Conservation (phyloP, 2,329 filamentous ascomycete species). For the Diaporthe eres region DNA sequence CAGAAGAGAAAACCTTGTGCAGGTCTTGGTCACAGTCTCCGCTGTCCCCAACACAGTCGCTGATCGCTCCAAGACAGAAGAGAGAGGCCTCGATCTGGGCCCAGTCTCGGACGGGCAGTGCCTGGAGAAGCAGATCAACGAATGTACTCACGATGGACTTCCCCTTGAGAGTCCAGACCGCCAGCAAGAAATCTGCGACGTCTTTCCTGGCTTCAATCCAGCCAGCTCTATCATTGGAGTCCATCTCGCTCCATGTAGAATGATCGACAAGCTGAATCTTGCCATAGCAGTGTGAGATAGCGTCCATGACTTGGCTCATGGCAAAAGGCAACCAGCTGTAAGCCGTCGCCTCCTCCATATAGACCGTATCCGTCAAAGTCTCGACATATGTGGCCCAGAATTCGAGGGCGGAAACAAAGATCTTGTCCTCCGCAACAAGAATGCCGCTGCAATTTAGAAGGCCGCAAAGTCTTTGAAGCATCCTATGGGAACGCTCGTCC, state of each 20-base stretch:
- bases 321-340: conserved; percentile 71
- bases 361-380: conserved; percentile 71
- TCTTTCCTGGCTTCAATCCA: conserved; percentile 84
- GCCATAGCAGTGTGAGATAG: conserved; percentile 75
- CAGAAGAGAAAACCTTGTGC: conserved; percentile 71
- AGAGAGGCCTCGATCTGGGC: conserved; percentile 71
- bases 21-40: conserved; percentile 71
- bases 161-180: conserved; percentile 75
- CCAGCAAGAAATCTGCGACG: conserved; percentile 82
- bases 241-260: conserved; percentile 74
- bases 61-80: conserved; percentile 76
- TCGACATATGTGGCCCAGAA: conserved; percentile 87
- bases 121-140: conserved; percentile 66
- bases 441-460: conserved; percentile 77
- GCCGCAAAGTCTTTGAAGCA: conserved; percentile 73
- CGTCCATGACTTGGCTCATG: conserved; percentile 72
- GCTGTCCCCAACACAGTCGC: conserved; percentile 75
- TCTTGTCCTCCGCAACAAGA: conserved; percentile 79
- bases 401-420: conserved; percentile 81
- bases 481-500: conserved; percentile 63
- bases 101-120: conserved; percentile 66
- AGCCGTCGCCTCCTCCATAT: conserved; percentile 62
- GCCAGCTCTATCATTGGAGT: conserved; percentile 74
- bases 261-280: conserved; percentile 78
- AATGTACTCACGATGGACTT: conserved; percentile 70